These are phyloP conservation scores for Fusarium papillatum DNA, from an alignment of 2,329 filamentous ascomycete genomes.

Conservation along the genomic window DNA sequence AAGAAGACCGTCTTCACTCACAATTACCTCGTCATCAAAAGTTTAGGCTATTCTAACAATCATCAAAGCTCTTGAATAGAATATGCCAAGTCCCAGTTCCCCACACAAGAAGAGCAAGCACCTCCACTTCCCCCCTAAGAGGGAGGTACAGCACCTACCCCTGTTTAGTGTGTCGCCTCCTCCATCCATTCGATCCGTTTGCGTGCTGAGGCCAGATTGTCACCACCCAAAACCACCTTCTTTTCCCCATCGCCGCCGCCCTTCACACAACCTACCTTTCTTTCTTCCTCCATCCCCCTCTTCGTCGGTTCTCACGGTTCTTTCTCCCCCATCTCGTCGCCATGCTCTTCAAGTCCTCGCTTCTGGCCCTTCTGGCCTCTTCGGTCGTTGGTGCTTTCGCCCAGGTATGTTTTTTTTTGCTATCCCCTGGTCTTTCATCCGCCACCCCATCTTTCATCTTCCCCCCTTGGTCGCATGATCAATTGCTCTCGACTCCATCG, in stretches of 20 bases:
- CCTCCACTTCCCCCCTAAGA: constrained; percentile 8
- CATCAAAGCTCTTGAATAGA: constrained; percentile 6
- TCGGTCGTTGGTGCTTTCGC: constrained; percentile 76
- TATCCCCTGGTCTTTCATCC: constrained; percentile 10
- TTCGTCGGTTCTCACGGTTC: background rate
- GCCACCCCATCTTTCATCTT: background rate
- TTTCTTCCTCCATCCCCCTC: constrained; percentile 15
- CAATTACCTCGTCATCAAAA: background rate
- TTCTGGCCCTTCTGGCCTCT: constrained; percentile 79
- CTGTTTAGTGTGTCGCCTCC: constrained; percentile 19
- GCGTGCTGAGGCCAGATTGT: constrained; percentile 46
- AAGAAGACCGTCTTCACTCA: too few species aligned
- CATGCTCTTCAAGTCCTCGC: constrained; percentile 83
- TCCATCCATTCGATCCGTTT: background rate
- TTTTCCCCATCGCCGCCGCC: constrained; percentile 36
- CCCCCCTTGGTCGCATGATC: constrained; percentile 15
- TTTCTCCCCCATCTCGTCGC: constrained; percentile 26
- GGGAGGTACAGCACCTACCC: constrained; percentile 3
- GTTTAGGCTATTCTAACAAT: background rate
- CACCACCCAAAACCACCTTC: constrained; percentile 31
- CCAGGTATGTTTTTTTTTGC: constrained; percentile 62
- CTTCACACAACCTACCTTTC: constrained; percentile 30
- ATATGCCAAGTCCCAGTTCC: constrained; percentile 10
- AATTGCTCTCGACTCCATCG: background rate
- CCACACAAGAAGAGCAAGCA: constrained; percentile 24